Conservation (phyloP, 345 rosid species). For the Cardamine chenopodiifolia region DNA sequence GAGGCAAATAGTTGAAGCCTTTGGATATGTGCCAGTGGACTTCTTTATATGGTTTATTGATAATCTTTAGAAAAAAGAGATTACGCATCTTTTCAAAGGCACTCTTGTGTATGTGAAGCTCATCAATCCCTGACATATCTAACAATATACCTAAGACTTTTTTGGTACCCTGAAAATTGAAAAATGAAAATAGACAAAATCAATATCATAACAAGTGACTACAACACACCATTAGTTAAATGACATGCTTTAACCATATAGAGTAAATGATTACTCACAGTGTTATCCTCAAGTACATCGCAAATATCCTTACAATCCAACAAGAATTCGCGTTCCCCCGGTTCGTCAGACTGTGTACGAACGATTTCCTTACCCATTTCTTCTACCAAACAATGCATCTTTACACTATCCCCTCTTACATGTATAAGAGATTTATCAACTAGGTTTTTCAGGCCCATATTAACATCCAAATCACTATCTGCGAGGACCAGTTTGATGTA, state of each 20-base stretch:
- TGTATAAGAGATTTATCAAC: slow-evolving; percentile 28
- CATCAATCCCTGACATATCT: not conserved
- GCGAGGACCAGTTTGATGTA: not conserved
- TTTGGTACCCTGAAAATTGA: not conserved
- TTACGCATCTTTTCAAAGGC: not conserved
- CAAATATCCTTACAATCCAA: not conserved
- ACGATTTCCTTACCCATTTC: slow-evolving; percentile 34
- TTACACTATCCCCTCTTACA: not conserved
- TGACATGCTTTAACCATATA: not conserved
- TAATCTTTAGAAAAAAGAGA: not conserved
- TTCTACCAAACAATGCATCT: slow-evolving; percentile 35
- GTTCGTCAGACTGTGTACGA: slow-evolving; percentile 1
- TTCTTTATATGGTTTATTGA: not conserved
- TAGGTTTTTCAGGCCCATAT: not conserved
- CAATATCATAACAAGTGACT: not conserved
- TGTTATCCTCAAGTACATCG: not conserved
- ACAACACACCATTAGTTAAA: not conserved
- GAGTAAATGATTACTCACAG: not conserved
- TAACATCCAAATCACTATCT: not conserved
- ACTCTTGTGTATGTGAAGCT: not conserved
- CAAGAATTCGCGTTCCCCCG: not conserved
- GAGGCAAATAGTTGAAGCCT: not conserved
- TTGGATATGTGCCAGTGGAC: not conserved
- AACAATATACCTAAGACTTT: not conserved
- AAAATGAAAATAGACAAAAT: not conserved